Base-by-base conservation (phyloP, 2,329 filamentous ascomycete species). In the Aspergillus vadensis region DNA sequence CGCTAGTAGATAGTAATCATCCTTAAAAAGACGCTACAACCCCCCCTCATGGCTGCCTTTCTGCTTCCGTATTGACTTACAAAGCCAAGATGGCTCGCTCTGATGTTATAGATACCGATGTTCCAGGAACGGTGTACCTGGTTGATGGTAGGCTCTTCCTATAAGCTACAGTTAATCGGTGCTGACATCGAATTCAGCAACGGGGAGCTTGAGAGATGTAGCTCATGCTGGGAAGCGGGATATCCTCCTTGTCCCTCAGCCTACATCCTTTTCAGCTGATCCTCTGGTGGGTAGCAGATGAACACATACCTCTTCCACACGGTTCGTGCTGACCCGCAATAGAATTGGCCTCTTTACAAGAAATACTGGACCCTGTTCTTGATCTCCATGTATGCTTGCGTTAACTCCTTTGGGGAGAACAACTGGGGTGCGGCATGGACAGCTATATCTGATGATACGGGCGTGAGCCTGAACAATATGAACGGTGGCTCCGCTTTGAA, bases 341-440 rank as follows among this genome's bases (percentile, higher is more conserved):
- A 72, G 70, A 72, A 74, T 27, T 78, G 76, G 76, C 57, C 70
- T 10, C 68, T 59, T 47, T 66, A 61, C 54, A 78, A 79, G 62
- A 79, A 79, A 48, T 72, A 73, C 61, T 79, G 75, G 64, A 74
- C 75, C 10, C 69, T 79, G 1, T 75, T 77, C 58, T 61, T 80
- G 4, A 72, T 78, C 1, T 73, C 76, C 1, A 59, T 76, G 1
- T 80, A 79, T 54, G 76, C 77, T 2, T 79, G 77, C 43, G 72
- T 76, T 1, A 76, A 76, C 60, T 77, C 76, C 1, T 77, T 74
- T 58, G 76, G 76, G 14, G 76, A 79, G 58, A 79, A 78, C 55
- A 76, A 74, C 39, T 71, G 75, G 43, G 77, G 77, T n/a, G 76
- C 77, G 15, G 74, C 76, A 48, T 79, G 76, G 76, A 78, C 76